These are phyloP conservation scores for Aspergillus puulaauensis DNA, from an alignment of 2,329 filamentous ascomycete genomes.

Conservation along the genomic window DNA sequence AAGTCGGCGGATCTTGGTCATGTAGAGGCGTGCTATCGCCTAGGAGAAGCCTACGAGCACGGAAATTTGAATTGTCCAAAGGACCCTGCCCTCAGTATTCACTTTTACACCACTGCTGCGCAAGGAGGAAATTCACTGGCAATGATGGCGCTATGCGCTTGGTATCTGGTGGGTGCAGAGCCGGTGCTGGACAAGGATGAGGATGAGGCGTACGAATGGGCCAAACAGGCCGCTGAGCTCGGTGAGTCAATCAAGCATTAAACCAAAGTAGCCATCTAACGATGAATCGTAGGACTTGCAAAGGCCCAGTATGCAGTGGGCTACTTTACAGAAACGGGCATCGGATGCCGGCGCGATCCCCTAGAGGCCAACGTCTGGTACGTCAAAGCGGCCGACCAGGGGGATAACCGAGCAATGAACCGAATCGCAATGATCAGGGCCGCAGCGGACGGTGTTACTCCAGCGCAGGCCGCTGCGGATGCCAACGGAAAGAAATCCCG, in stretches of 20 bases:
- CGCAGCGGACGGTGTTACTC: conserved; percentile 63
- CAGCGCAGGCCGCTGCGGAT: conserved; percentile 25
- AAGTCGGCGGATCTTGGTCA: conserved; percentile 92
- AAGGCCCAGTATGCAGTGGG: conserved; percentile 92
- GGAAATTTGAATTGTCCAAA: conserved; percentile 82
- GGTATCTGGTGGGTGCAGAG: conserved; percentile 95
- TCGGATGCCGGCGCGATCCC: conserved; percentile 90
- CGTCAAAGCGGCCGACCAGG: conserved; percentile 88
- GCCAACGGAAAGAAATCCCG: conserved; percentile 14
- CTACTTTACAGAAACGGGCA: conserved; percentile 98
- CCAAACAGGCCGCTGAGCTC: conserved; percentile 76
- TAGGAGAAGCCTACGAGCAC: conserved; percentile 97
- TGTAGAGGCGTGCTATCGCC: conserved; percentile 76
- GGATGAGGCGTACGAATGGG: conserved; percentile 95
- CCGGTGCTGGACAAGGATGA: conserved; percentile 93
- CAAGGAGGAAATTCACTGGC: conserved; percentile 78
- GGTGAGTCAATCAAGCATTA: conserved; percentile 57
- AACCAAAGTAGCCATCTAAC: background rate
- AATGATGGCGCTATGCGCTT: conserved; percentile 98
- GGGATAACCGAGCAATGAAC: conserved; percentile 85
- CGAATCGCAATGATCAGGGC: conserved; percentile 82
- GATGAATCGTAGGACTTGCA: conserved; percentile 38
- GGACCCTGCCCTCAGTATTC: conserved; percentile 89
- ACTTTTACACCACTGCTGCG: conserved; percentile 94
- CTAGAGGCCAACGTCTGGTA: conserved; percentile 98